phyloP scores from a whole-genome alignment of 768 basidiomycete species.

The Pholiota microspora region DNA sequence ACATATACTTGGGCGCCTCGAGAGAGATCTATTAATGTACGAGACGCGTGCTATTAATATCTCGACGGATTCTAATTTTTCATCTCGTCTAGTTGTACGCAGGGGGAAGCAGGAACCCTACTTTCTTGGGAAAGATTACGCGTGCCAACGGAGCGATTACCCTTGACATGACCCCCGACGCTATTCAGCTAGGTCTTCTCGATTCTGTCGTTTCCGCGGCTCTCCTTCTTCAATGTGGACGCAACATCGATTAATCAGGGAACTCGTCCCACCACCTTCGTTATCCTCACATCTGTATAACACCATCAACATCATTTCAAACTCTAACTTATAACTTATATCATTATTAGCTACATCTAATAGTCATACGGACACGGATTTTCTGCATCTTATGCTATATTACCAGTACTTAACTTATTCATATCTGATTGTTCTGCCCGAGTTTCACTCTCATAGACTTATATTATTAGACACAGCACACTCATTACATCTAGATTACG shows the following conservation, averaged over 20 bases:
- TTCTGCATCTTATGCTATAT: no score
- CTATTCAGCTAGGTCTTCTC: slow-evolving; percentile 52
- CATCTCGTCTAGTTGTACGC: slow-evolving; percentile 43
- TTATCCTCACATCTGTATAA: not conserved
- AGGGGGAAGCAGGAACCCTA: slow-evolving; percentile 29
- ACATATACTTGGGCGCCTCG: slow-evolving; percentile 57
- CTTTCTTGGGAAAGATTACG: slow-evolving; percentile 50
- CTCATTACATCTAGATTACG: not conserved
- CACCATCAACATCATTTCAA: no score
- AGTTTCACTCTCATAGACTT: not conserved
- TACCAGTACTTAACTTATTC: no score
- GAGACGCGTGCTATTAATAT: slow-evolving; percentile 18
- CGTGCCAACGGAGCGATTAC: slow-evolving; percentile 40
- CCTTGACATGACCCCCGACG: slow-evolving; percentile 56
- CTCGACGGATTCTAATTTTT: not conserved
- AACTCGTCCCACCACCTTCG: not conserved
- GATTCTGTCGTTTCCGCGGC: slow-evolving; percentile 51
- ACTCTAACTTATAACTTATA: no score
- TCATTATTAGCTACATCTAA: no score
- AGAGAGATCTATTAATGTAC: slow-evolving; percentile 51
- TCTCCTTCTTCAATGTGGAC: slow-evolving; percentile 58
- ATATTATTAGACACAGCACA: not conserved
- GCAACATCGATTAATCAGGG: slow-evolving; percentile 49
- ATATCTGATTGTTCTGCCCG: no score
- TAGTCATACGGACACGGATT: no score